Percentiles rank a stretch among this genome's conserved stretches.
phyloP scores from a whole-genome alignment of 2,329 filamentous ascomycete species.

The Acephala macrosclerotiorum region DNA sequence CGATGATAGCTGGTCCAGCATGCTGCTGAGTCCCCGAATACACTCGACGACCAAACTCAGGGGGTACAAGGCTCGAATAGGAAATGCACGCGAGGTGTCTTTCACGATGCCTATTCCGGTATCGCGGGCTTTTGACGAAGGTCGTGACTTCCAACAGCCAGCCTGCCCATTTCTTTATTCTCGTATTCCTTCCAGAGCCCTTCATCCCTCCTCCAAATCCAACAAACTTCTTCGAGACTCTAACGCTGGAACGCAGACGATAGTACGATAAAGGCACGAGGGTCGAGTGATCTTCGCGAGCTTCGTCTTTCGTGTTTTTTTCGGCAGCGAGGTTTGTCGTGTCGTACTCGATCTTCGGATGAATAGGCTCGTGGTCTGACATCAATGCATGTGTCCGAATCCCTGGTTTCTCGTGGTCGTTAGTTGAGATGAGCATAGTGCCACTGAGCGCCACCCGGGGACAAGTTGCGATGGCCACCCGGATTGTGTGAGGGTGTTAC shows the following conservation, averaged over 20 bases:
- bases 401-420: slow-evolving; percentile 20
- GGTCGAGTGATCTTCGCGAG: background rate
- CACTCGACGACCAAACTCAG: background rate
- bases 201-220: too few species aligned
- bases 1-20: too few species aligned
- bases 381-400: background rate
- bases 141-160: background rate
- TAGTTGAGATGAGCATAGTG: background rate
- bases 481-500: slow-evolving; percentile 5
- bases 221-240: too few species aligned
- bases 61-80: background rate
- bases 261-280: background rate
- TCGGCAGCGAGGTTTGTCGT: background rate
- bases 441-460: slow-evolving; percentile 9
- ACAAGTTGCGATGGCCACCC: background rate
- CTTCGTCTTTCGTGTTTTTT: background rate
- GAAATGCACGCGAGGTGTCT: background rate
- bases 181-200: background rate
- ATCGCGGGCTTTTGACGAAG: background rate
- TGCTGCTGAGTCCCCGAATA: too few species aligned
- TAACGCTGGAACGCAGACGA: background rate
- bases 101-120: background rate
- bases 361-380: slow-evolving; percentile 11
- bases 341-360: background rate
- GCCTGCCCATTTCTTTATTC: background rate